Evolutionary conservation across 371 early-diverging fungal species (phyloP), one percentile per base, ranked within the genome.

Genomic region (Mucor irregularis): DNA sequence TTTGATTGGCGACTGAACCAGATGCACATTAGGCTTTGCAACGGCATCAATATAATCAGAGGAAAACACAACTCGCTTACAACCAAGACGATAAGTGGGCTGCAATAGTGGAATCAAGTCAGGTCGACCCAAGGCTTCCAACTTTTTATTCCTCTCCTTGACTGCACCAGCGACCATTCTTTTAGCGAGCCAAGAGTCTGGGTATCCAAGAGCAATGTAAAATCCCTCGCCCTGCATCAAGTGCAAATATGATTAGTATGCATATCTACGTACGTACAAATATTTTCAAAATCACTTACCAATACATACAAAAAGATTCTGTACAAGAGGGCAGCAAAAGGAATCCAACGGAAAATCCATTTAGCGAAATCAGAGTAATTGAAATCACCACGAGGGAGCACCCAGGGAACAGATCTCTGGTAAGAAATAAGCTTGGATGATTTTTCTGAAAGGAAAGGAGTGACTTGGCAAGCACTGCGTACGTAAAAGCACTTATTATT

Each of bases 1-100:
- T 6, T 56, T 22, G 21, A 88, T 78, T 1, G 75, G 57, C 17
- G 60, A 58, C 6, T 62, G 56, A 14, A 73, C 62, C 4, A 88
- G 62, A 3, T 62, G 64, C 19, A 81, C 78, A 37, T 83, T 74
- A 34, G 75, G 68, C 31, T 61, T 49, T 19, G 65, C 56, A 7
- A 85, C 39, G 0, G 82, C 71, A 26, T 71, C 64, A 47, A 71
- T 63, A 46, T 76, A 88, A n/a, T 71, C 28, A 35, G 73, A 68
- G 1, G 81, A 78, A 21, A 74, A 64, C n/a, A 72, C 68, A 35
- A 84, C 49, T 25, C 88, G 81, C 29, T 83, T 82, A 61, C 84
- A 85, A 6, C 85, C 87, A 16, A 74, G 43, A 4, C 64, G 57
- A 57, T 77, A 82, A 16, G 61, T 66, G 9, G 83, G 83, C 1